phyloP scores from a whole-genome alignment of 306 rosid genomes.

The Quercus suber region DNA sequence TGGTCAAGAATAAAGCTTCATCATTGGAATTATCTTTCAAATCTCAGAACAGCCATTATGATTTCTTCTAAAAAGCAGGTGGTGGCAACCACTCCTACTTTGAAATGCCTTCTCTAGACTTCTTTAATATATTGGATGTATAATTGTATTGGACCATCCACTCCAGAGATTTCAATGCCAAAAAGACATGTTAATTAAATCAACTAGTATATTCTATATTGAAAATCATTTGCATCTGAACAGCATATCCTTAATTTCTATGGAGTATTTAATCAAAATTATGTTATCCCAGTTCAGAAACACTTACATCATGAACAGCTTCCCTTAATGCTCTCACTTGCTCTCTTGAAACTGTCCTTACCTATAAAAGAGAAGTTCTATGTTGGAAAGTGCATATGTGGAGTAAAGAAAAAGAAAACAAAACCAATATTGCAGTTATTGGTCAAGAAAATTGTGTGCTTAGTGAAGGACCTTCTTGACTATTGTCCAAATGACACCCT shows the following conservation, averaged over 20 bases:
- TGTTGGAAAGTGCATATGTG: neutral
- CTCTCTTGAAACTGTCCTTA: constrained; percentile 58
- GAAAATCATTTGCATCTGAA: too few relatives aligned
- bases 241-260: neutral
- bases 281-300: neutral
- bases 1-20: neutral
- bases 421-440: too few relatives aligned
- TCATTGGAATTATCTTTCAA: neutral
- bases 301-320: constrained; percentile 60
- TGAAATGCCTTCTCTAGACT: too few relatives aligned
- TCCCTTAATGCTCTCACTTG: constrained; percentile 50
- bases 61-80: too few relatives aligned
- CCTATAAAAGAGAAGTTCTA: constrained; percentile 29
- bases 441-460: neutral
- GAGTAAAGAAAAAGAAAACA: neutral
- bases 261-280: neutral
- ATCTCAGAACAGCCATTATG: too few relatives aligned
- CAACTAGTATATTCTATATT: too few relatives aligned
- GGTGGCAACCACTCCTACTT: too few relatives aligned
- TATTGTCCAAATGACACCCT: constrained; percentile 78
- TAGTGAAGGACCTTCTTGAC: constrained; percentile 44
- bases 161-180: too few relatives aligned
- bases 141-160: too few relatives aligned
- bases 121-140: too few relatives aligned
- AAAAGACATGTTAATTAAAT: too few relatives aligned